phyloP scores from a whole-genome alignment of 1,139 yeast genomes.

The Kodamaea suecica region DNA sequence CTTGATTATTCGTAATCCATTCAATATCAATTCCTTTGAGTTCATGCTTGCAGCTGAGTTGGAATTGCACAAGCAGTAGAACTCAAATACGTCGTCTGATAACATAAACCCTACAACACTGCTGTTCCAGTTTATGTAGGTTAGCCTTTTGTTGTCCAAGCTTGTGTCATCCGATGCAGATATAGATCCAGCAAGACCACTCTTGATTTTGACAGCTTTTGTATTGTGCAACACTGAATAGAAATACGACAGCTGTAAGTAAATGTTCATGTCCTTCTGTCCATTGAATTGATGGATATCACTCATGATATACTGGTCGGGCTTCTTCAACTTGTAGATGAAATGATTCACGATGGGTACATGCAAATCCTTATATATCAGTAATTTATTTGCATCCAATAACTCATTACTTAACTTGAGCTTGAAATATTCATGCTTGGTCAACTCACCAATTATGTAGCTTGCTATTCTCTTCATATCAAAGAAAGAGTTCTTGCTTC shows the following conservation, averaged over 20 bases:
- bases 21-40: conserved; percentile 32
- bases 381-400: conserved; percentile 17
- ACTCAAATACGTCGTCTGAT: conserved; percentile 34
- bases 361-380: conserved; percentile 44
- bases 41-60: conserved; percentile 17
- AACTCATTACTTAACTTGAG: conserved; percentile 38
- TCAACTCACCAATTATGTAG: conserved; percentile 46
- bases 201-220: conserved; percentile 25
- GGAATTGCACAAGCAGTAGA: conserved; percentile 36
- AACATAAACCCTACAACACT: conserved; percentile 39
- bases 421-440: conserved; percentile 32
- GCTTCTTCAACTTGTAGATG: conserved; percentile 63
- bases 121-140: conserved; percentile 31
- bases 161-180: not conserved
- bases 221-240: conserved; percentile 31
- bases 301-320: conserved; percentile 35
- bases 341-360: conserved; percentile 74
- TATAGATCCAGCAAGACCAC: not conserved
- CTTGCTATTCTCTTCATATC: conserved; percentile 63
- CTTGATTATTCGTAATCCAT: conserved; percentile 32
- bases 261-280: conserved; percentile 10
- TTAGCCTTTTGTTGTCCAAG: conserved; percentile 27
- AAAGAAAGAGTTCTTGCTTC: conserved; percentile 79
- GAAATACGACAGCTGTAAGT: conserved; percentile 29
- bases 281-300: conserved; percentile 19